Base-by-base conservation (phyloP, 2,329 filamentous ascomycete genomes). In the Penicillium decumbens region DNA sequence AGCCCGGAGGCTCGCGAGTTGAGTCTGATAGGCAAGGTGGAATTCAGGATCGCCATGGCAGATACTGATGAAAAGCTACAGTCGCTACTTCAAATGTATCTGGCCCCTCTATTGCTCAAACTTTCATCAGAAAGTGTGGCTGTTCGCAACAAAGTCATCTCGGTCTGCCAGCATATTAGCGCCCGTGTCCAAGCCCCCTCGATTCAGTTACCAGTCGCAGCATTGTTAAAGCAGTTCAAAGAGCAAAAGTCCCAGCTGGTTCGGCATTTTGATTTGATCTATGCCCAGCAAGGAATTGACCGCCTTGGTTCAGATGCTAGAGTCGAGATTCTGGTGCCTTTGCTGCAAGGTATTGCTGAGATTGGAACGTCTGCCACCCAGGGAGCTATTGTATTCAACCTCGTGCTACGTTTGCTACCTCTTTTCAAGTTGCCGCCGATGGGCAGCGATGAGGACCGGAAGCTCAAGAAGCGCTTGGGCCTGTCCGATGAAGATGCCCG, bases 161-260 rank as follows among this genome's bases (percentile, higher is more conserved):
- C 82, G 25, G 77, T 87, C 56, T 88, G 84, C 64, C 83, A 87
- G 65, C 85, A 89, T 72, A 73, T 88, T 70, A 87, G 84, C 63
- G 83, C 82, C 15, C 74, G 82, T 51, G 76, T 83, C 56, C 79
- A 82, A 65, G 72, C 79, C 57, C 77, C 76, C 49, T 76, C 78
- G 7, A 83, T 96, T 56, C 78, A 91, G 46, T 76, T 98, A 5
- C 93, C 93, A 0, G 90, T 97, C 10, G 80, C 82, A n/a, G 82
- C 84, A 13, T 77, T 98, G 15, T 71, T 97, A 47, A 85, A 90
- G 59, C 93, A 97, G 68, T 96, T 95, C 77, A 95, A 95, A 69
- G 82, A 88, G 20, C 82, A 82, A 32, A 77, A 83, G 33, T 85
- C 84, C 10, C 76, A 84, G 1, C 77, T 96, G 32, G 82, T 98